Base-by-base conservation (phyloP, 73 alveolate genomes). In the Stentor roeselii region DNA sequence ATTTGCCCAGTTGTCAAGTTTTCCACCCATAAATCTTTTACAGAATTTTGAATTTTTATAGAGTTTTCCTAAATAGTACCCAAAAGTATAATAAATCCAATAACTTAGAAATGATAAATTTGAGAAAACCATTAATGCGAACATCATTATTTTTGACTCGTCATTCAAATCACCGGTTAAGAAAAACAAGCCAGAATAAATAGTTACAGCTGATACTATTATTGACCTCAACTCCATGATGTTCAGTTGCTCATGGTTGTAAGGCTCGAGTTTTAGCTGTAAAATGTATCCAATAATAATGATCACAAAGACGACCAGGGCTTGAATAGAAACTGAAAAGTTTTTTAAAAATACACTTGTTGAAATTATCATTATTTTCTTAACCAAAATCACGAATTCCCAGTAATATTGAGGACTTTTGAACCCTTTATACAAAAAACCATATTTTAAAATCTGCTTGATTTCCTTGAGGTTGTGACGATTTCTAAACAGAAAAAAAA, bases 341-440 rank as follows among this genome's bases (percentile, higher is more conserved):
- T 14, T 58, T 58, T 15, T 58, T 15, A 58, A 21, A 58, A 58
- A 58, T 58, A 58, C 82, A 11, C 15, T 11, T 11, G 15, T 67
- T 11, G 15, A 14, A 11, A 15, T 67, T 14, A 27, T 67, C 15
- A 15, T 11, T 67, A 82, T 61, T 50, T 86, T 86, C 59, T 84
- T 86, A 2, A 59, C 14, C 76, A 78, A 59, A 59, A 86, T 86
- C 2, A 82, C 88, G 3, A 76, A 36, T 50, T 86, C 91, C 91
- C 91, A 86, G 40, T 4, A 86, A 39, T 36, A 86, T 27, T 67
- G 37, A 3, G 50, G 37, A 11, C 14, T 34, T 3, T 75, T 14
- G 59, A 78, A 86, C 37, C 91, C 91, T 27, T 60, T 86, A 59
- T 80, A 86, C 34, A 86, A 42, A 58, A 80, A 86, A 32, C 86